Evolutionary conservation across 169 alveolate species (phyloP), one percentile per base, ranked within the genome.

Genomic region (Neospora caninum): DNA sequence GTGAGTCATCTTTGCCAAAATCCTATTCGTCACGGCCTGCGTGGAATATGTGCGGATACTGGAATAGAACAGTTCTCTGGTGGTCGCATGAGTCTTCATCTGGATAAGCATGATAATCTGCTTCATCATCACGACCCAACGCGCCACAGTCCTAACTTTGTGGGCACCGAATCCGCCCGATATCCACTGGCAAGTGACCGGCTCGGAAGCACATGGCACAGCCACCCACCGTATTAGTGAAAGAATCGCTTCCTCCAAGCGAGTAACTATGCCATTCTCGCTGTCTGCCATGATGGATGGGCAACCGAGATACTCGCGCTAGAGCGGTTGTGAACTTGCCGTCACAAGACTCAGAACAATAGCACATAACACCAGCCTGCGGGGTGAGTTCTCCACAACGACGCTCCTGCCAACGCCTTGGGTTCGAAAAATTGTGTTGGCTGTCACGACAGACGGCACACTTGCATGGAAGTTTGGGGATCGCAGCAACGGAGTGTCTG

Each of bases 51-150:
- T 39, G 36, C 39, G 9, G 38, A 82, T n/a, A 38, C 39, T 41
- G 49, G 89, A 39, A 49, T 82, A 82, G 89, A 31, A 82, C 4
- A 82, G 54, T n/a, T 82, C 89, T 25, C 89, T 25, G 36, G 27
- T 25, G 58, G 89, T 82, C 69, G 67, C 89, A 31, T 82, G 89
- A 18, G 34, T 39, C 54, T 82, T 43, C 89, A 10, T 36, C 41
- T 49, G 67, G 67, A 82, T 27, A 31, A 82, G 67, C 22, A 31
- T 36, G 67, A 39, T 41, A 6, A 82, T 82, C 38, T 43, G 89
- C 25, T 20, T 31, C 89, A 82, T 31, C 54, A 82, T 41, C 41
- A 20, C 69, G 27, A 41, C 54, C 69, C 69, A 45, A 36, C 89
- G 89, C 89, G 89, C 58, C 27, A 49, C 89, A 10, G 34, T n/a